phyloP scores from a whole-genome alignment of 768 basidiomycete genomes.

The Psilocybe cubensis region DNA sequence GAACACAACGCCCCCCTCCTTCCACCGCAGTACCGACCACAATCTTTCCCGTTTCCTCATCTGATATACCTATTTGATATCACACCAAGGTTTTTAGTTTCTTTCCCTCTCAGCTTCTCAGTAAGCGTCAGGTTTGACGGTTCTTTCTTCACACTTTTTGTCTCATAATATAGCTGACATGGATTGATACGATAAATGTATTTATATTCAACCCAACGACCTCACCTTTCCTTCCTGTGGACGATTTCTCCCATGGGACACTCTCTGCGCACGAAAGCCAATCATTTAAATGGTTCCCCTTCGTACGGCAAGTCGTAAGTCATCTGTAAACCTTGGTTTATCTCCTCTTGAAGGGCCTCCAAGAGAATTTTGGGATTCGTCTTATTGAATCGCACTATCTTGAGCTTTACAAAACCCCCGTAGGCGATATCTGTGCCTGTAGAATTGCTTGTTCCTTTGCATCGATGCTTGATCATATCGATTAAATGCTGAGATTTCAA shows the following conservation, averaged over 20 bases:
- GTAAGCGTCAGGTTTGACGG: background rate
- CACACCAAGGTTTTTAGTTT: background rate
- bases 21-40: background rate
- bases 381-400: constrained; percentile 7
- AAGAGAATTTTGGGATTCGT: background rate
- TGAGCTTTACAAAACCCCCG: background rate
- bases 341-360: background rate
- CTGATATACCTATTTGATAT: constrained; percentile 7
- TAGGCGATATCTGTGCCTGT: background rate
- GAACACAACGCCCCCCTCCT: constrained; percentile 12
- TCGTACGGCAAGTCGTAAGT: constrained; percentile 12
- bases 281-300: constrained; percentile 12
- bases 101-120: background rate
- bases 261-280: too few relatives aligned
- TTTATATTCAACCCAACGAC: background rate
- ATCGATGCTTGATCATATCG: constrained; percentile 10
- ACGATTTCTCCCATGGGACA: too few relatives aligned
- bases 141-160: background rate
- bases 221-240: too few relatives aligned
- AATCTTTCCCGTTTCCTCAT: background rate
- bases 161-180: background rate
- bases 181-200: background rate
- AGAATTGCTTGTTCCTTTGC: background rate
- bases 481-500: constrained; percentile 2
- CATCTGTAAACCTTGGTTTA: constrained; percentile 4